Evolutionary conservation across 208 protist species (phyloP).

Genomic region (Trypanosoma cruzi): DNA sequence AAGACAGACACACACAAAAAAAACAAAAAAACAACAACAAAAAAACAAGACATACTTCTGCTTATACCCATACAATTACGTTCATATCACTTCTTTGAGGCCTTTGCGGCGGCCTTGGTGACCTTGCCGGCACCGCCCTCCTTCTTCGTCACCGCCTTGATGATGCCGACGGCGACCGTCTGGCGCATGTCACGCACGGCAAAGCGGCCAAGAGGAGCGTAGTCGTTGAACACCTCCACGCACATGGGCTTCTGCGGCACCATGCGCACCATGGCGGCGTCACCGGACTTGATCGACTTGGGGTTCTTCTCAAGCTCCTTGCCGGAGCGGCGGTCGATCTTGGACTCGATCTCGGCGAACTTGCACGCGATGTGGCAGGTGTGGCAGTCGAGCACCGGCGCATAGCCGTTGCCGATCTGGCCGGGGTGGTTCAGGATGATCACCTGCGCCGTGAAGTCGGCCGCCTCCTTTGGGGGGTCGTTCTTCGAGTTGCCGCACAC

Average conservation of each 20-base stretch:
- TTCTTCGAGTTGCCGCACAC: too few species aligned
- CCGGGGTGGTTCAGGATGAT: too few species aligned
- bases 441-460: too few species aligned
- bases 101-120: slow-evolving; percentile 76
- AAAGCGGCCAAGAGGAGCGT: slow-evolving; percentile 96
- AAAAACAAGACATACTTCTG: background rate
- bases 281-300: slow-evolving; percentile 91
- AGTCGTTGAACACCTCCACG: slow-evolving; percentile 95
- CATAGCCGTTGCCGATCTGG: too few species aligned
- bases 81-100: slow-evolving; percentile 69
- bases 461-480: too few species aligned
- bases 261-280: slow-evolving; percentile 92
- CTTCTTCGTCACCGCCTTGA: slow-evolving; percentile 90
- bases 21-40: slow-evolving; percentile 22
- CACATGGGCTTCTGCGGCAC: slow-evolving; percentile 92
- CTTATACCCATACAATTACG: background rate
- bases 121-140: slow-evolving; percentile 71
- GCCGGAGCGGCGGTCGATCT: slow-evolving; percentile 93
- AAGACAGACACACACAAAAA: background rate
- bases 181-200: slow-evolving; percentile 95
- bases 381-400: too few species aligned
- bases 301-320: slow-evolving; percentile 91
- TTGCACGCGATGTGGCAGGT: too few species aligned
- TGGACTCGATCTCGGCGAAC: slow-evolving; percentile 87
- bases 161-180: slow-evolving; percentile 97